Base-by-base conservation (phyloP, 1,139 yeast species). In the Taphrina pruni region DNA sequence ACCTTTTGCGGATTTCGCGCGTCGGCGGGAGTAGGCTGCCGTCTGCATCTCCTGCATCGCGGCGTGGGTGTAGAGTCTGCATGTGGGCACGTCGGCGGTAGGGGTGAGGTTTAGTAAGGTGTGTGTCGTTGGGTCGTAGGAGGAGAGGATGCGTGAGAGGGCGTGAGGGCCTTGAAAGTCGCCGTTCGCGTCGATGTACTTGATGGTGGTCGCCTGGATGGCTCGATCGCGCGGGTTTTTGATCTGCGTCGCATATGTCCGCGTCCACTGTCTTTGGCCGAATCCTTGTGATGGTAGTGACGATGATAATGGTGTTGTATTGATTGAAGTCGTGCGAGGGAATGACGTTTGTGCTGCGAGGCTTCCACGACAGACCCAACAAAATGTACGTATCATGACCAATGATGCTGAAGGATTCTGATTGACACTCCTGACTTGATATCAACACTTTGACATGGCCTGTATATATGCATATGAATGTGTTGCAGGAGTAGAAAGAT, bases 101-200 rank as follows among this genome's bases (percentile, higher is more conserved):
- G 69, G 69, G 26, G 69, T 65, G 51, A 65, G 46, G 46, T 65
- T 65, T 35, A 65, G 20, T 14, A 65, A 52, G 4, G 69, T 36
- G 58, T 65, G 64, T 32, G 57, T 38, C 4, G 58, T 11, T 20
- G 64, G 20, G 48, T 65, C 69, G 60, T 65, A 65, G 51, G 57
- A 35, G 14, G 57, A 38, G 3, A 57, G 48, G 38, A 65, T 46
- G 35, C 50, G 55, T 3, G 51, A 32, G 26, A 65, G 61, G 52
- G 69, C 17, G 51, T 38, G 20, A 7, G 48, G 32, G 45, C 64
- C 64, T 6, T 48, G 57, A 26, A 65, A 65, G 6, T 38, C 41
- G 32, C 69, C 69, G 17, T 65, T 36, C 9, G 43, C 52, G 51
- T 56, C 57, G 43, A 65, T 45, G 20, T 57, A 65, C 1, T 50